Base-by-base conservation (phyloP, 164 flowering plant species). In the Cinnamomum chago region DNA sequence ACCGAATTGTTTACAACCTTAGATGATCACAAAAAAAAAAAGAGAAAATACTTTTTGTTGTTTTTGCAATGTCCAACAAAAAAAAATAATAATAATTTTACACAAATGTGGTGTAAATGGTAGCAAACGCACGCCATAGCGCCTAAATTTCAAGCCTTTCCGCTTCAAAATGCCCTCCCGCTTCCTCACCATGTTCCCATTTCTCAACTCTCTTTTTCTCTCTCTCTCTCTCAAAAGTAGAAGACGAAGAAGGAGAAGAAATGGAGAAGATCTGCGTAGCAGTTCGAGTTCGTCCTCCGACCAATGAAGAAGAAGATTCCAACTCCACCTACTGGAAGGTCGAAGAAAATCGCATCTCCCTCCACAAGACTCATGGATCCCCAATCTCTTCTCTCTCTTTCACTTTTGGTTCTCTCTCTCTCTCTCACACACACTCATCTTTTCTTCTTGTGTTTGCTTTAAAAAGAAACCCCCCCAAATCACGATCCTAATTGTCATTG, bases 261-360 rank as follows among this genome's bases (percentile, higher is more conserved):
- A 62, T 72, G 79, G 75, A 76, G 78, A 76, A 76, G 58, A 76
- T 76, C 65, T 76, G 78, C 71, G 78, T 76, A 35, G 78, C 78
- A 33, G 78, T 76, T 52, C 74, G 78, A 17, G 68, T 76, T 33
- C 79, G 75, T 3, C 79, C 75, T 20, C 75, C 75, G 72, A 55
- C 47, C 18, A 0, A 67, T 23, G 62, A 70, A 55, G 73, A 75
- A 70, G 11, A 75, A 70, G 11, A 24, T 28, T 5, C 25, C 18
- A 71, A 23, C 30, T 51, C 88, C 62, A 51, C 78, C 35, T 80
- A 65, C 81, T 95, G 99, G 99, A 92, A 81, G 79, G 86, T 92
- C 28, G 94, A 88, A 65, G 90, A 88, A 73, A 91, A 89, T 62
- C 91, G 91, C 30, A 85, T 95, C 74, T 93, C 98, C 52, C 94